Evolutionary conservation across 768 basidiomycete species (phyloP).

Genomic region (Psilocybe cubensis): DNA sequence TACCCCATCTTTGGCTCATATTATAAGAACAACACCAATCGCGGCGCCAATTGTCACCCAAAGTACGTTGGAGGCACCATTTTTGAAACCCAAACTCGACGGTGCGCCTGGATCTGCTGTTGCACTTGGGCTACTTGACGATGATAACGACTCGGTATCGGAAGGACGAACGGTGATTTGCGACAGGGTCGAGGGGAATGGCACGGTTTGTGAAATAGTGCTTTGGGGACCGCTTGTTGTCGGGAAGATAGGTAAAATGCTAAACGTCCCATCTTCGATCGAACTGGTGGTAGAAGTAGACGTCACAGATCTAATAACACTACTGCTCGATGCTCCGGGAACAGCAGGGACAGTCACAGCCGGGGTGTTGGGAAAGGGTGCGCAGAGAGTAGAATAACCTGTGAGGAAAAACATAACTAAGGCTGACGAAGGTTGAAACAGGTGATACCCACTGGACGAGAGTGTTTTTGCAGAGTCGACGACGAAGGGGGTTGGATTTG

Average conservation of each 20-base stretch:
- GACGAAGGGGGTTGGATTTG: constrained; percentile 12
- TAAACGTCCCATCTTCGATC: neutral
- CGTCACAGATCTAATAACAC: too few relatives aligned
- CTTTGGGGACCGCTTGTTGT: neutral
- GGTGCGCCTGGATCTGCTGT: neutral
- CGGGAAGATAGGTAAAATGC: too few relatives aligned
- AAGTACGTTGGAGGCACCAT: neutral
- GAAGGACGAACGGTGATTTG: neutral
- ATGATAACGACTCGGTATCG: neutral
- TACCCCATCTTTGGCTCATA: too few relatives aligned
- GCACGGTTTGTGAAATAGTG: neutral
- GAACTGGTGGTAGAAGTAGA: neutral
- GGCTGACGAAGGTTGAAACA: neutral
- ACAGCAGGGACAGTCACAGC: neutral
- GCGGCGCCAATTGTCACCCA: neutral
- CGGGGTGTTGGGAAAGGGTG: neutral
- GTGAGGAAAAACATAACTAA: too few relatives aligned
- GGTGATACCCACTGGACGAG: constrained; percentile 25
- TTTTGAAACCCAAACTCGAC: neutral
- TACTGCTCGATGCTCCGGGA: neutral
- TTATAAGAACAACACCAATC: neutral
- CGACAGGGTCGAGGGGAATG: neutral
- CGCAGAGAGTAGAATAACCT: neutral
- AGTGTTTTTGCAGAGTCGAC: constrained; percentile 23
- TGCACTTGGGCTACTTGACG: neutral